Evolutionary conservation across 2,329 filamentous ascomycete genomes (phyloP), one percentile per base, ranked within the genome.

Genomic region (Triangularia setosa): DNA sequence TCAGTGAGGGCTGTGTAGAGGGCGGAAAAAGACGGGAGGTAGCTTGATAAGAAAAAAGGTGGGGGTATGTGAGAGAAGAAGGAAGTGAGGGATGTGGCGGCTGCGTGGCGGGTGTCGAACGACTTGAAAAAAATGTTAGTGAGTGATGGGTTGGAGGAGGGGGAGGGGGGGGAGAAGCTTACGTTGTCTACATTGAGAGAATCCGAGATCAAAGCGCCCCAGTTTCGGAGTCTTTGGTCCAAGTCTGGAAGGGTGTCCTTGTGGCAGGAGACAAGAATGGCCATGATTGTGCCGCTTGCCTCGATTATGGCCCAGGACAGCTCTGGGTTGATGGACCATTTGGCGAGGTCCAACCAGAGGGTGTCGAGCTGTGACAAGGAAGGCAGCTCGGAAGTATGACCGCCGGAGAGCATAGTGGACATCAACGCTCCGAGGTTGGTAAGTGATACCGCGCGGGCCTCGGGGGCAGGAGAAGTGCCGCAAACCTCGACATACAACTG

Each of bases 1-100:
- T 98, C 95, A 72, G 91, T 90, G 4, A 96, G 82, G 55, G 87
- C 81, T 73, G 92, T 88, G 75, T 95, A 93, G 1, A 94, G 78
- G 3, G 88, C 80, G 4, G 92, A 74, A 60, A 90, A 83, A 28
- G 85, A 79, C 1, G 84, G 79, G 1, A 92, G 75, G 33, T 86
- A 77, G 14, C 33, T 76, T 68, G 48, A 48, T 57, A 67, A 54
- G 69, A 71, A 68, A 54, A 69, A 71, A n/a, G 40, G 40, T 1
- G 52, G 74, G 60, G 69, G 64, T 67, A 67, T 57, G 58, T 69
- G 40, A 65, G 48, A 23, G 70, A 79, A 83, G 73, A 86, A 84
- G 14, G 81, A 83, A 40, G 72, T 73, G 14, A 91, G 78, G 1
- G 88, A 84, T 40, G 78, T 75, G 1, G 81, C 80, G 0, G 86